Conservation (phyloP, 306 rosid species). For the Arachis hypogaea region DNA sequence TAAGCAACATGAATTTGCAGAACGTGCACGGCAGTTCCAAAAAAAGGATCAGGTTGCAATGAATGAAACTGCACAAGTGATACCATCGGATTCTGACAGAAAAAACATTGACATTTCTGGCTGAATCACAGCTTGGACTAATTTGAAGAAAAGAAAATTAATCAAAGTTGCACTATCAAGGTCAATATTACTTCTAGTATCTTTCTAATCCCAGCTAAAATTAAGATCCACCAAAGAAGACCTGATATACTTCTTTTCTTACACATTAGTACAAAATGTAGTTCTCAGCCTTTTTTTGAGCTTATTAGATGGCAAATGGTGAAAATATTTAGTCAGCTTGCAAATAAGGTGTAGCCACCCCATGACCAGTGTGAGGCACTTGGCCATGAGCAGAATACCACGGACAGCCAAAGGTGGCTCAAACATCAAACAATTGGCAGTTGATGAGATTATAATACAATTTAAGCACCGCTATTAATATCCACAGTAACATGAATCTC, state of each 20-base stretch:
- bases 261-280: neutral
- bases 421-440: conserved; percentile 9
- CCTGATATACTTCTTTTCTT: conserved; percentile 7
- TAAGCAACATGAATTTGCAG: conserved; percentile 3
- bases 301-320: neutral
- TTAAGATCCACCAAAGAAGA: conserved; percentile 1
- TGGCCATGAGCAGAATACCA: conserved; percentile 12
- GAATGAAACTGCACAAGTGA: conserved; percentile 24
- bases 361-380: neutral
- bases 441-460: conserved; percentile 13
- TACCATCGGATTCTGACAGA: conserved; percentile 5
- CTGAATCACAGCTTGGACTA: neutral
- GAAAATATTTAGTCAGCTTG: conserved; percentile 25
- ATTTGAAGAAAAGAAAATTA: neutral
- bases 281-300: neutral
- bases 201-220: conserved; percentile 22
- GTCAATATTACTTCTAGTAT: conserved; percentile 19
- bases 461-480: neutral
- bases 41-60: neutral
- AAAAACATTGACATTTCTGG: neutral
- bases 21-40: neutral
- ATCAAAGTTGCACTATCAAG: conserved; percentile 7
- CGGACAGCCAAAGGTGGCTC: conserved; percentile 29
- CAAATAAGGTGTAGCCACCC: conserved; percentile 19
- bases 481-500: conserved; percentile 5